Base-by-base conservation (phyloP, 2,329 filamentous ascomycete species). In the Calonectria pteridis region DNA sequence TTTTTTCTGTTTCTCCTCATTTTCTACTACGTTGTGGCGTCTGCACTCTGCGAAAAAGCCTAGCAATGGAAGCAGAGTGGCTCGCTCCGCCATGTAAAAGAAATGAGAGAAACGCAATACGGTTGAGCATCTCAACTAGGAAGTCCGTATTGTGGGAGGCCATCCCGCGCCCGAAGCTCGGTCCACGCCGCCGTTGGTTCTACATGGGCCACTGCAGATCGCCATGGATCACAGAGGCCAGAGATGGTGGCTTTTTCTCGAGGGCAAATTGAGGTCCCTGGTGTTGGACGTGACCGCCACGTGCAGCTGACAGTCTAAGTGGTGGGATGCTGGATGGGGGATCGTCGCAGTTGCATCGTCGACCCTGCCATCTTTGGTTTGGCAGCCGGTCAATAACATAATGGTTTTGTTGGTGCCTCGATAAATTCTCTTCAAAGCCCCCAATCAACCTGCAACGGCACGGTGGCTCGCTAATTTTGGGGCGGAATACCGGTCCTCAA, bases 11-110 rank as follows among this genome's bases (percentile, higher is more conserved):
- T n/a, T 28, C 58, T 51, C 58, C 46, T 26, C n/a, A 53, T 69
- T n/a, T 58, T 64, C 23, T 64, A n/a, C 66, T 29, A 63, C 58
- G 26, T 46, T 69, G 67, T 63, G 67, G 67, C 58, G 67, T 29
- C 13, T 53, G 35, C 43, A 18, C 31, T 62, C 50, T 55, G 20
- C 65, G 46, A 51, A 40, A 26, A 40, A 28, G 50, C 16, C n/a
- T n/a, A 35, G 33, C 33, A 28, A n/a, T 23, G 33, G 20, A 40
- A 40, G 35, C 55, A 40, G n/a, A 59, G 33, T 59, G 55, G 55
- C 55, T 23, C 23, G 33, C 33, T 40, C 13, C 14, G 33, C n/a
- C 55, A 28, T 28, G 55, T 40, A 59, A 59, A 35, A 59, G 55
- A 59, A 59, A 40, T 59, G 33, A 59, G 55, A 37, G 53, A 59